phyloP scores from a whole-genome alignment of 345 rosid genomes.

The Carallia brachiata region DNA sequence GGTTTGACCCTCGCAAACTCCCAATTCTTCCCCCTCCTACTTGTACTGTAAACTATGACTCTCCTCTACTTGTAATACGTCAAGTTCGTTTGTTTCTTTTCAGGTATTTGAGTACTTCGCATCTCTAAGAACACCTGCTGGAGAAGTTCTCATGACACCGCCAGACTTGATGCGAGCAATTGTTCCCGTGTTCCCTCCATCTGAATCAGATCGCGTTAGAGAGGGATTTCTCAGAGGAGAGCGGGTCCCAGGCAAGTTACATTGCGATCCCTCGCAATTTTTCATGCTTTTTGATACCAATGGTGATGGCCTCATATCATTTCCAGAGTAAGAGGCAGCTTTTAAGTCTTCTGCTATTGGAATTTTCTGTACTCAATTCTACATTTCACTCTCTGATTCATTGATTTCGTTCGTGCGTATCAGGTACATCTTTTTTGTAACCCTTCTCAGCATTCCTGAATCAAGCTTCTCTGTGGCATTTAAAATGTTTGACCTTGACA shows the following conservation, averaged over 20 bases:
- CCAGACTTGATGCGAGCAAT: conserved; percentile 32
- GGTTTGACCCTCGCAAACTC: too few species aligned
- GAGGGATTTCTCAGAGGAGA: conserved; percentile 31
- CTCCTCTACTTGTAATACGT: background rate
- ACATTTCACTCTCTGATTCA: background rate
- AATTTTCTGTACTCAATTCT: too few species aligned
- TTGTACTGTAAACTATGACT: too few species aligned
- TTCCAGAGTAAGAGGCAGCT: conserved; percentile 21
- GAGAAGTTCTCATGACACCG: conserved; percentile 30
- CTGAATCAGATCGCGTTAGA: conserved; percentile 26
- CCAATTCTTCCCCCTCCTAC: too few species aligned
- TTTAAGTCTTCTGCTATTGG: background rate
- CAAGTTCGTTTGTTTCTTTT: background rate
- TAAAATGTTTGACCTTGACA: conserved; percentile 31
- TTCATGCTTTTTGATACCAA: conserved; percentile 34
- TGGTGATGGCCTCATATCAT: conserved; percentile 27
- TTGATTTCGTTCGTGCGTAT: background rate
- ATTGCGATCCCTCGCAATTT: conserved; percentile 22
- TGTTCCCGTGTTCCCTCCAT: conserved; percentile 30
- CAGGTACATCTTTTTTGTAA: conserved; percentile 34
- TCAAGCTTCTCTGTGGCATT: conserved; percentile 30
- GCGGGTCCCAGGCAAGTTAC: conserved; percentile 17
- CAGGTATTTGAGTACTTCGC: conserved; percentile 33
- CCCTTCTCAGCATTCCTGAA: conserved; percentile 30
- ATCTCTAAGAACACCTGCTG: conserved; percentile 16